A percentile compares a stretch with the other conserved stretches of the same genome.
These are phyloP conservation scores for Macroventuria anomochaeta DNA, from an alignment of 2,329 filamentous ascomycete genomes.

Conservation along the genomic window DNA sequence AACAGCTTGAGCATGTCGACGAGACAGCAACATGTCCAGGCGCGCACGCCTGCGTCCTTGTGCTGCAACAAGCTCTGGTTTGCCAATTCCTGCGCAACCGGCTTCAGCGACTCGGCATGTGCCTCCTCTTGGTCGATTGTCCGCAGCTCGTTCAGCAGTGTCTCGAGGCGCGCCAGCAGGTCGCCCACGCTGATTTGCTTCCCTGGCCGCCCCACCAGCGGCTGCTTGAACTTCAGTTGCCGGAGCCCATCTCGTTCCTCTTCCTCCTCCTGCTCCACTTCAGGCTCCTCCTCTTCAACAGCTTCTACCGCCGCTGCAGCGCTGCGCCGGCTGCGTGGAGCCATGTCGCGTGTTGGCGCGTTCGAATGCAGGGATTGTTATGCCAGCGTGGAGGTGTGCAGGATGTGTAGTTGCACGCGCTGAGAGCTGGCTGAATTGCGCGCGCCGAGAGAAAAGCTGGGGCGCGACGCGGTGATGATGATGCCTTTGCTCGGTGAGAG, in stretches of 20 bases:
- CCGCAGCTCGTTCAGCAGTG: conserved; percentile 80
- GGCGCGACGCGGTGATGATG: conserved; percentile 18
- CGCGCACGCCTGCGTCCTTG: conserved; percentile 91
- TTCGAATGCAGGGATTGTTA: conserved; percentile 8
- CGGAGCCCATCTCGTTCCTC: conserved; percentile 28
- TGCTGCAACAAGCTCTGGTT: conserved; percentile 83
- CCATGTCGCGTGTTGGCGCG: conserved; percentile 47
- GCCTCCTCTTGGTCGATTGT: conserved; percentile 87
- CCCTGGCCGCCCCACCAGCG: conserved; percentile 89
- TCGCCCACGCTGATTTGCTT: conserved; percentile 85
- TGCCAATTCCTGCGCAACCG: conserved; percentile 84
- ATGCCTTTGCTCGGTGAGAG: conserved; percentile 7
- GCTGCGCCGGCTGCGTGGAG: conserved; percentile 49
- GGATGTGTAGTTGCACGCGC: neutral
- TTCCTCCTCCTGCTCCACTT: conserved; percentile 57
- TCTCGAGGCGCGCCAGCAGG: conserved; percentile 79
- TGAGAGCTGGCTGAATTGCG: conserved; percentile 1
- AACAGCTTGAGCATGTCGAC: conserved; percentile 93
- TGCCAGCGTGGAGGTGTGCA: conserved; percentile 1
- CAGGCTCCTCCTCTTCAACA: conserved; percentile 29
- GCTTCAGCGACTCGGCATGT: conserved; percentile 80
- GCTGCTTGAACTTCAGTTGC: conserved; percentile 78
- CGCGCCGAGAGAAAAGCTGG: conserved; percentile 14
- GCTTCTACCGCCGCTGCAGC: conserved; percentile 41
- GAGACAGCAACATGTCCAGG: conserved; percentile 85